Conservation (phyloP, 805 yeast species). For the Wickerhamomyces ciferrii region DNA sequence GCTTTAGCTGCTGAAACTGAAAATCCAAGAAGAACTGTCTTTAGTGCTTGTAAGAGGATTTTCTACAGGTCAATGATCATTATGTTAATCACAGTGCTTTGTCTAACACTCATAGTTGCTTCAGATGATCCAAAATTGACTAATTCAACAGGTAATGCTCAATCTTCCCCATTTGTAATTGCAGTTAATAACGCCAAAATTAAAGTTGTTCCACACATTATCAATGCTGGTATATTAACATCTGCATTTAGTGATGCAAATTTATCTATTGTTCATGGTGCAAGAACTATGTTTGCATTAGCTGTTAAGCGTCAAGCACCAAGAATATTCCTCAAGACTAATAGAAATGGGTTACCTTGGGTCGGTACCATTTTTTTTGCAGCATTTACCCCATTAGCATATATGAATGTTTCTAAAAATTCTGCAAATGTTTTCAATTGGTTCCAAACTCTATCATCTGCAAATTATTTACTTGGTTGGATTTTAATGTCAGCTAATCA, state of each 20-base stretch:
- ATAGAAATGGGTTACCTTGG: slow-evolving; percentile 28
- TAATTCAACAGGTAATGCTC: slow-evolving; percentile 25
- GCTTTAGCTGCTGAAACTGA: slow-evolving; percentile 49
- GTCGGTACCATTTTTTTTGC: slow-evolving; percentile 23
- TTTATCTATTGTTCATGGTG: slow-evolving; percentile 22
- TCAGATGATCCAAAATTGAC: slow-evolving; percentile 24
- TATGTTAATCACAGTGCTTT: slow-evolving; percentile 27
- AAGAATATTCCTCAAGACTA: slow-evolving; percentile 25
- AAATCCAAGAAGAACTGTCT: slow-evolving; percentile 51
- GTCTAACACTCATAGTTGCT: slow-evolving; percentile 29
- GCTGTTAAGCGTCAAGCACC: slow-evolving; percentile 36
- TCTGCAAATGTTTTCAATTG: slow-evolving; percentile 29
- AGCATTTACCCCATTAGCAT: slow-evolving; percentile 33
- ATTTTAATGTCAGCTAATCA: slow-evolving; percentile 26
- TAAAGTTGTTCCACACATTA: slow-evolving; percentile 28
- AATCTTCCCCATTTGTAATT: slow-evolving; percentile 35
- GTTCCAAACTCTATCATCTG: slow-evolving; percentile 29
- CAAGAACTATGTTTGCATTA: slow-evolving; percentile 30
- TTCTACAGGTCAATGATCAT: slow-evolving; percentile 25
- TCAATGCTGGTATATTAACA: slow-evolving; percentile 33
- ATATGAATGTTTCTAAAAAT: slow-evolving; percentile 22
- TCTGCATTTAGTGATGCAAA: slow-evolving; percentile 36
- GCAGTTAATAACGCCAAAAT: slow-evolving; percentile 43
- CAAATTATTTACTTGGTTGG: slow-evolving; percentile 28
- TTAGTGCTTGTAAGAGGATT: slow-evolving; percentile 47